Evolutionary conservation across 768 basidiomycete genomes (phyloP).

Genomic region (Chiua virens): DNA sequence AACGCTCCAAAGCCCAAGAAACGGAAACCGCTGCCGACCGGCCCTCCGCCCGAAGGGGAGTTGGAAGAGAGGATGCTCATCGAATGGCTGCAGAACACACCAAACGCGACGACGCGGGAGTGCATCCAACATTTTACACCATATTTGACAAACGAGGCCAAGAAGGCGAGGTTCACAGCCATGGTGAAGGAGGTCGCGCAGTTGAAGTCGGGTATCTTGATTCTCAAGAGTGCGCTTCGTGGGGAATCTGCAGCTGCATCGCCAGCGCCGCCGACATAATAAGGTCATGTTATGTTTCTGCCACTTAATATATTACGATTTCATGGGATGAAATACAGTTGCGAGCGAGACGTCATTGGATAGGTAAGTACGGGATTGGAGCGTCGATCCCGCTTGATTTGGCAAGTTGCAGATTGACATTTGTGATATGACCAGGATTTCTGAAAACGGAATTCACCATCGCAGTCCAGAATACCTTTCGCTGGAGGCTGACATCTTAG

Average conservation of each 20-base stretch:
- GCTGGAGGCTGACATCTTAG: constrained; percentile 29
- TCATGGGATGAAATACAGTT: constrained; percentile 14
- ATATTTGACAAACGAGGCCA: constrained; percentile 65
- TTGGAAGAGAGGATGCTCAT: constrained; percentile 66
- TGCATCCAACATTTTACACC: constrained; percentile 80
- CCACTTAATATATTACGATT: constrained; percentile 18
- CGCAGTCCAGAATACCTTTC: constrained; percentile 12
- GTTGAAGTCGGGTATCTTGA: constrained; percentile 64
- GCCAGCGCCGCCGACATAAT: constrained; percentile 25
- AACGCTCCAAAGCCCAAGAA: constrained; percentile 52
- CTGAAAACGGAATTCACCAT: no score
- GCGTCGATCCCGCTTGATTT: constrained; percentile 22
- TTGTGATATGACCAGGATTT: no score
- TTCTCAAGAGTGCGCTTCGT: constrained; percentile 47
- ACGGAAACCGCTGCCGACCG: constrained; percentile 43
- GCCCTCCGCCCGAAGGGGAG: constrained; percentile 50
- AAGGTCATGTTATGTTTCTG: constrained; percentile 12
- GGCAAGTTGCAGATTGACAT: constrained; percentile 1
- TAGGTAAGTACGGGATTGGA: constrained; percentile 17
- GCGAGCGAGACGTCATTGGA: no score
- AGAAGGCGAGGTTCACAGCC: constrained; percentile 73
- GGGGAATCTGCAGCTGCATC: constrained; percentile 29
- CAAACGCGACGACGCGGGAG: constrained; percentile 72
- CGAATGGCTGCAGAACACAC: constrained; percentile 70
- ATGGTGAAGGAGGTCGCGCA: constrained; percentile 80